Evolutionary conservation across 768 basidiomycete species (phyloP).

Genomic region (Boletus speciosus): DNA sequence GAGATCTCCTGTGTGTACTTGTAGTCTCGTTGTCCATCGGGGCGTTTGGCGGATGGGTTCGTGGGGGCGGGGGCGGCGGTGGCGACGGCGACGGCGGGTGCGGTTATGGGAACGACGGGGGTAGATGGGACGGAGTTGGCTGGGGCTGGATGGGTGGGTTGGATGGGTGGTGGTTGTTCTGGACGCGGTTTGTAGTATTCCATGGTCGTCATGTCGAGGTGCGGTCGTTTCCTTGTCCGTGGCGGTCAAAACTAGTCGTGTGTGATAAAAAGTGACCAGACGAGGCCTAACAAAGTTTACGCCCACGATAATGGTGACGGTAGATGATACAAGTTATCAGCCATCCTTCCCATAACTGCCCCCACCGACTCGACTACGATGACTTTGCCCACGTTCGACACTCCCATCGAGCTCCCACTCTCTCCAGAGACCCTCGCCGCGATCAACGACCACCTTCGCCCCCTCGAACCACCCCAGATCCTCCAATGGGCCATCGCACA

Average conservation of each 20-base stretch:
- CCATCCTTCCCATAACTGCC: not conserved
- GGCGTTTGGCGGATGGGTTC: constrained; percentile 14
- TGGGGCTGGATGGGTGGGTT: constrained; percentile 8
- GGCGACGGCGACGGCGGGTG: constrained; percentile 5
- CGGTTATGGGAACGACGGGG: constrained; percentile 10
- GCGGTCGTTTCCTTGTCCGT: no score
- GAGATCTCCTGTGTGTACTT: constrained; percentile 91
- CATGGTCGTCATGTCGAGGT: constrained; percentile 7
- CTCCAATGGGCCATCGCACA: constrained; percentile 80
- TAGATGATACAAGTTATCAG: not conserved
- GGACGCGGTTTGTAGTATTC: constrained; percentile 30
- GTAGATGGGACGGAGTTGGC: constrained; percentile 21
- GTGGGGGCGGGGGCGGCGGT: constrained; percentile 6
- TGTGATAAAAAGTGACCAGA: no score
- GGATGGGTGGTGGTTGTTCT: constrained; percentile 16
- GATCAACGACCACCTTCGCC: constrained; percentile 72
- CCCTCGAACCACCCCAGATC: constrained; percentile 78
- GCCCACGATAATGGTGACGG: no score
- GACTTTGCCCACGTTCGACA: constrained; percentile 18
- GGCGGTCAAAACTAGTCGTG: no score
- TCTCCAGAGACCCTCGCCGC: constrained; percentile 52
- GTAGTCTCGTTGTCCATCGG: constrained; percentile 54
- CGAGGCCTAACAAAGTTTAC: no score
- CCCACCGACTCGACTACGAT: not conserved
- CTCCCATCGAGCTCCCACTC: constrained; percentile 55